phyloP scores from a whole-genome alignment of 768 basidiomycete genomes.

The Xerocomellus dryophilus region DNA sequence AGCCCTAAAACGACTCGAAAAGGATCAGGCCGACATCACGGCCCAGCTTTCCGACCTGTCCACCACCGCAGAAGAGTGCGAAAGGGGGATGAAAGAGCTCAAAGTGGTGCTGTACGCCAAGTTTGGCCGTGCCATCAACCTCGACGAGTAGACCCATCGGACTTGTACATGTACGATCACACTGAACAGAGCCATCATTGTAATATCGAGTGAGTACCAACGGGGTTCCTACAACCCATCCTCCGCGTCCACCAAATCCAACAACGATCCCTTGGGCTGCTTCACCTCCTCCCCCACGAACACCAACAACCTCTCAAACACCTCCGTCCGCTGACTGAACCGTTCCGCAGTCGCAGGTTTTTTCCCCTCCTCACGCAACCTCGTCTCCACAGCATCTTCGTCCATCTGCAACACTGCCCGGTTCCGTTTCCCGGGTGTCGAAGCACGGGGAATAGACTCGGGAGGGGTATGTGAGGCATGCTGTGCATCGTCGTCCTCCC shows the following conservation, averaged over 20 bases:
- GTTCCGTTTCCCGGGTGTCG: constrained; percentile 16
- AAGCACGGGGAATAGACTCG: neutral
- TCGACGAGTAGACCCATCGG: constrained; percentile 79
- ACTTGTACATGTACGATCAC: constrained; percentile 1
- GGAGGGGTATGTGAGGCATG: neutral
- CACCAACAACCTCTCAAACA: constrained; percentile 64
- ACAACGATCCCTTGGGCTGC: constrained; percentile 60
- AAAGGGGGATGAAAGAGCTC: constrained; percentile 73
- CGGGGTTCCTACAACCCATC: constrained; percentile 22
- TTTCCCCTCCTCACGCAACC: constrained; percentile 26
- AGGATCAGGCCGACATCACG: constrained; percentile 60
- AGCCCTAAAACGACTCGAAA: constrained; percentile 70
- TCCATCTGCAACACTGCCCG: constrained; percentile 26
- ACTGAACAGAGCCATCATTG: neutral
- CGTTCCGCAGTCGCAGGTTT: constrained; percentile 42
- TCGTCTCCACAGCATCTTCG: constrained; percentile 28
- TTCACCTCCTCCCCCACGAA: constrained; percentile 64
- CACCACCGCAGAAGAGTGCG: constrained; percentile 58
- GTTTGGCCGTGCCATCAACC: constrained; percentile 90
- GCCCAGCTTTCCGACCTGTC: constrained; percentile 51
- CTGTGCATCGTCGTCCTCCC: constrained; percentile 22
- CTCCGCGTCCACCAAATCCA: constrained; percentile 55
- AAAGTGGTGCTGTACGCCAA: constrained; percentile 83
- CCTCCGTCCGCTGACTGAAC: constrained; percentile 63
- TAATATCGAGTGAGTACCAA: too few relatives aligned